These are phyloP conservation scores for Bassia scoparia DNA, from an alignment of 148 eudicot species.

Conservation along the genomic window DNA sequence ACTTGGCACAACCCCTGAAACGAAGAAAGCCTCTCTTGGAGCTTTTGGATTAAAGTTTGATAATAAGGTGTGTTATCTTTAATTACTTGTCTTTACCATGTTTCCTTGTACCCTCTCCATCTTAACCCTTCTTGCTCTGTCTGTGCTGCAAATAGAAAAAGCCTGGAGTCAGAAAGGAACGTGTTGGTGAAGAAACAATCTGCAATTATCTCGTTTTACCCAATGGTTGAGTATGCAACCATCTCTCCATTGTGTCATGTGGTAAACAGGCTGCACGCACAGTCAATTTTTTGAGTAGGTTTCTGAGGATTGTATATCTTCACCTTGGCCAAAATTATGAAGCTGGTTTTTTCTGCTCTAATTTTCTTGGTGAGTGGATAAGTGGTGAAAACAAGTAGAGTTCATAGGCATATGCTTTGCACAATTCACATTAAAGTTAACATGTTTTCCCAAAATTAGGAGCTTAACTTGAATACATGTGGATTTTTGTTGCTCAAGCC, in stretches of 20 bases:
- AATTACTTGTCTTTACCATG: not conserved
- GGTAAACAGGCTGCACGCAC: not conserved
- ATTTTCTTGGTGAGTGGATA: not conserved
- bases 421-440: not conserved
- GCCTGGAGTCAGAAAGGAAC: constrained; percentile 83
- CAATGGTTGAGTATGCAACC: constrained; percentile 67
- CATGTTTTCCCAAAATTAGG: not conserved
- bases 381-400: not conserved
- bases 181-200: constrained; percentile 62
- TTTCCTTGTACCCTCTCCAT: constrained; percentile 5
- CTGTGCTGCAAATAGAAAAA: constrained; percentile 49
- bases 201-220: constrained; percentile 96
- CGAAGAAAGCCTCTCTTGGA: constrained; percentile 65
- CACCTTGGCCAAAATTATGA: not conserved
- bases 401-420: not conserved
- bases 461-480: not conserved
- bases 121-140: constrained; percentile 9
- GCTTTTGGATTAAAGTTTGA: constrained; percentile 74
- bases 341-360: no score
- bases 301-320: not conserved
- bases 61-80: constrained; percentile 54
- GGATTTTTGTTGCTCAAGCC: not conserved
- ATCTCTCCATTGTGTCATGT: constrained; percentile 6
- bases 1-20: constrained; percentile 67
- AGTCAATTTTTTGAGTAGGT: not conserved